Percentiles rank a stretch among this genome's conserved stretches.
Conservation (phyloP, 208 protist genomes). For the Trypanosoma brucei region DNA sequence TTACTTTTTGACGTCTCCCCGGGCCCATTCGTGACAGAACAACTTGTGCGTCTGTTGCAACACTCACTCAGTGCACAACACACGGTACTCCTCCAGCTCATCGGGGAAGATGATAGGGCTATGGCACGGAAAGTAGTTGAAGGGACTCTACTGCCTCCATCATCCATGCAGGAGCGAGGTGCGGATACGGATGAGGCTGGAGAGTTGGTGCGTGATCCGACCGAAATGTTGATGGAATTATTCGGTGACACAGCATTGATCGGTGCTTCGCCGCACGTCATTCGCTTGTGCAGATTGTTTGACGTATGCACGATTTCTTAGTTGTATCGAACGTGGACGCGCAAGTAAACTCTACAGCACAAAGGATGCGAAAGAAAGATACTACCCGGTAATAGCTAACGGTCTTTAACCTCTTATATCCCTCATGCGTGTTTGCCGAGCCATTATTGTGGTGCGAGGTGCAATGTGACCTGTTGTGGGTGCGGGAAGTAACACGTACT, state of each 20-base stretch:
- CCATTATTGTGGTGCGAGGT: not conserved
- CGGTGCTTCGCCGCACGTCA: constrained; percentile 31
- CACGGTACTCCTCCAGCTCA: not conserved
- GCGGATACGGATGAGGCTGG: constrained; percentile 14
- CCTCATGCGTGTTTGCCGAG: too few species aligned
- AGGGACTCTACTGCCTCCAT: not conserved
- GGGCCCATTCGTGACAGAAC: constrained; percentile 23
- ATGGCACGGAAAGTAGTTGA: constrained; percentile 41
- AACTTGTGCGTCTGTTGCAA: constrained; percentile 11
- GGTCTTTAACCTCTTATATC: too few species aligned
- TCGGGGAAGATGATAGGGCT: constrained; percentile 24
- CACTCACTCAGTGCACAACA: constrained; percentile 3
- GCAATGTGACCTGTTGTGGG: not conserved
- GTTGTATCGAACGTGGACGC: not conserved
- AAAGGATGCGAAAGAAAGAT: too few species aligned
- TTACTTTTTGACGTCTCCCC: constrained; percentile 70
- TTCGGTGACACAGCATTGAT: constrained; percentile 46
- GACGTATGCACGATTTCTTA: not conserved
- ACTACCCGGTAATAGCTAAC: too few species aligned
- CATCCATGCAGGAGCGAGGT: not conserved
- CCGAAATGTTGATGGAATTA: constrained; percentile 66
- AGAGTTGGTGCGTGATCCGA: constrained; percentile 21
- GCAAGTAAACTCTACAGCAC: too few species aligned
- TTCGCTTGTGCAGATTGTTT: constrained; percentile 37
- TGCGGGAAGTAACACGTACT: too few species aligned